Percentiles rank a stretch among this genome's conserved stretches.
Conservation (phyloP, 768 basidiomycete genomes). For the Russula vinacea region DNA sequence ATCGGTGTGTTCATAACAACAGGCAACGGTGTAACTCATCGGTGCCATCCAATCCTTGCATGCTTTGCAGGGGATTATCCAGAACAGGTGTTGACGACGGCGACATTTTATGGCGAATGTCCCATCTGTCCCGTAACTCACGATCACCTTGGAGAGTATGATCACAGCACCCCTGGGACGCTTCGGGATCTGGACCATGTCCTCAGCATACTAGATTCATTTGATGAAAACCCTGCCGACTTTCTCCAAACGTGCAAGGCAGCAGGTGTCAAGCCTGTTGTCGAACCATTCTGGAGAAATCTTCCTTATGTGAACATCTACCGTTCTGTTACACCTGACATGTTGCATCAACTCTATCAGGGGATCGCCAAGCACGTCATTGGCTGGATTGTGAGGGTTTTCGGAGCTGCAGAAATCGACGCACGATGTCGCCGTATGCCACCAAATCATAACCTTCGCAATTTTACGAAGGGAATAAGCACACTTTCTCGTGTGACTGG, state of each 20-base stretch:
- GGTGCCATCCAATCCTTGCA: background rate
- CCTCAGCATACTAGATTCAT: background rate
- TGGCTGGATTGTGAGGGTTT: no score
- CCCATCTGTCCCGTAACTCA: background rate
- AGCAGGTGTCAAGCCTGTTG: background rate
- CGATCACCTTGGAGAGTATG: background rate
- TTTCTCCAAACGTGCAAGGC: background rate
- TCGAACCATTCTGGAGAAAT: background rate
- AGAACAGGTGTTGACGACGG: background rate
- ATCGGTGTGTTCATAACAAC: background rate
- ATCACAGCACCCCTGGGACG: background rate
- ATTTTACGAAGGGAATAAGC: constrained; percentile 40
- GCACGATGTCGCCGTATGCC: constrained; percentile 35
- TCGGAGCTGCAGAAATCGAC: no score
- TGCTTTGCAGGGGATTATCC: no score
- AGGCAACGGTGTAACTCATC: background rate
- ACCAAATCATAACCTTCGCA: constrained; percentile 38
- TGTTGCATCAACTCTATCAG: constrained; percentile 3
- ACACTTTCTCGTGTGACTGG: constrained; percentile 38
- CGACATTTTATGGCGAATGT: background rate
- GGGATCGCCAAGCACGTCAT: constrained; percentile 29
- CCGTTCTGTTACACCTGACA: background rate
- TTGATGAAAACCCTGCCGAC: background rate
- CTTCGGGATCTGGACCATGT: background rate
- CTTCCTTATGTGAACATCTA: background rate